phyloP scores from a whole-genome alignment of 371 early-diverging fungal species.

The Amoeboaphelidium protococcarum region DNA sequence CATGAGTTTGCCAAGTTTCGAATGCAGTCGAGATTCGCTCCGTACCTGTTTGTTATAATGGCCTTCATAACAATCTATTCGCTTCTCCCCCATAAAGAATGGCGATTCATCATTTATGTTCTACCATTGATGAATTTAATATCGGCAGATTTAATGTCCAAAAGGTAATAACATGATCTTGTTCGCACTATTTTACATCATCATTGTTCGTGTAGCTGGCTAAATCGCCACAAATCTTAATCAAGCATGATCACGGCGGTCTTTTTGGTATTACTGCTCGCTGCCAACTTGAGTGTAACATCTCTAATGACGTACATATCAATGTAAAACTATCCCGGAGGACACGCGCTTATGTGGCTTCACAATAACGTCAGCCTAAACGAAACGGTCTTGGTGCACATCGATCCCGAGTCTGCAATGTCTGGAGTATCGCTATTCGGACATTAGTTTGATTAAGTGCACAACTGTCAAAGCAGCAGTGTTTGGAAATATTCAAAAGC shows the following conservation, averaged over 20 bases:
- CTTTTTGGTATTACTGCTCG: too few species aligned
- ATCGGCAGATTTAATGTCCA: slow-evolving; percentile 25
- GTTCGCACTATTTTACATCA: too few species aligned
- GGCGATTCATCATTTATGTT: slow-evolving; percentile 73
- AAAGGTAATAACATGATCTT: too few species aligned
- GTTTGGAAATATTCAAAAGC: slow-evolving; percentile 37
- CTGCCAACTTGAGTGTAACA: too few species aligned
- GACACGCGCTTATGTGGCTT: slow-evolving; percentile 32
- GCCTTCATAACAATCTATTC: slow-evolving; percentile 37
- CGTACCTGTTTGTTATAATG: slow-evolving; percentile 22
- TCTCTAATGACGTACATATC: slow-evolving; percentile 26
- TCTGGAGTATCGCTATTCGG: slow-evolving; percentile 55
- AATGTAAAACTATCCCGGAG: slow-evolving; percentile 65
- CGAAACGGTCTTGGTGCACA: slow-evolving; percentile 26
- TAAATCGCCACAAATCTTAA: slow-evolving; percentile 4
- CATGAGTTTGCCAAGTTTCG: neutral
- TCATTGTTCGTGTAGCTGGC: too few species aligned
- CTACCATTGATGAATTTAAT: slow-evolving; percentile 56
- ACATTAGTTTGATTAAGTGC: slow-evolving; percentile 7
- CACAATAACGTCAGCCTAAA: slow-evolving; percentile 21
- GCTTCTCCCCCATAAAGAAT: slow-evolving; percentile 73
- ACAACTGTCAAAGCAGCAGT: slow-evolving; percentile 13
- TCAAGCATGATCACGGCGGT: too few species aligned
- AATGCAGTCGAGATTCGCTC: slow-evolving; percentile 11
- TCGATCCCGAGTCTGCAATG: slow-evolving; percentile 55